Conservation (phyloP, 306 rosid species). For the Rosa lucieae region DNA sequence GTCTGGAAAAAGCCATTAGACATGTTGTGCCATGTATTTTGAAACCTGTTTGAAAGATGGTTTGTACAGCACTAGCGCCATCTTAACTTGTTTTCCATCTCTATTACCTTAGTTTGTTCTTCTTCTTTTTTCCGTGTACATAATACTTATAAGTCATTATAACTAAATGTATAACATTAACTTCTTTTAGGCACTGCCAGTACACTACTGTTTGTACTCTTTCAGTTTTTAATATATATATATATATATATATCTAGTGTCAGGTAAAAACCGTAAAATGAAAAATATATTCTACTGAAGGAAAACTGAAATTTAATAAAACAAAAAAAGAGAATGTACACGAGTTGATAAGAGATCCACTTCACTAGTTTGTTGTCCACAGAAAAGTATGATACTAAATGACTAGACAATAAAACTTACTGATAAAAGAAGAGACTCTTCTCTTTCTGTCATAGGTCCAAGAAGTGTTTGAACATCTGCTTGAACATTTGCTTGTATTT, state of each 20-base stretch:
- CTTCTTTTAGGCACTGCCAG: background rate
- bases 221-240: background rate
- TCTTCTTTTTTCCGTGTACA: background rate
- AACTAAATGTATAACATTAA: background rate
- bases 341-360: background rate
- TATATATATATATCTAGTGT: background rate
- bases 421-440: conserved; percentile 69
- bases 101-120: background rate
- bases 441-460: conserved; percentile 66
- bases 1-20: too few relatives aligned
- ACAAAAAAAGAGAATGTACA: background rate
- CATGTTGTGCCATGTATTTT: too few relatives aligned
- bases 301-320: background rate
- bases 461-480: conserved; percentile 83
- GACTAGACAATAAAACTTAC: conserved; percentile 46
- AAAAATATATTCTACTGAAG: background rate
- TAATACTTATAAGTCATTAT: background rate
- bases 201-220: background rate
- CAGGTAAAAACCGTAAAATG: background rate
- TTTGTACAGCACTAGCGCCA: too few relatives aligned
- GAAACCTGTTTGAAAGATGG: too few relatives aligned
- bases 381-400: conserved; percentile 15
- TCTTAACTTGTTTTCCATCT: background rate
- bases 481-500: conserved; percentile 69
- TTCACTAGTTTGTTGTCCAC: background rate